phyloP scores from a whole-genome alignment of 192 early-diverging fungal genomes.

The Mortierella alpina region DNA sequence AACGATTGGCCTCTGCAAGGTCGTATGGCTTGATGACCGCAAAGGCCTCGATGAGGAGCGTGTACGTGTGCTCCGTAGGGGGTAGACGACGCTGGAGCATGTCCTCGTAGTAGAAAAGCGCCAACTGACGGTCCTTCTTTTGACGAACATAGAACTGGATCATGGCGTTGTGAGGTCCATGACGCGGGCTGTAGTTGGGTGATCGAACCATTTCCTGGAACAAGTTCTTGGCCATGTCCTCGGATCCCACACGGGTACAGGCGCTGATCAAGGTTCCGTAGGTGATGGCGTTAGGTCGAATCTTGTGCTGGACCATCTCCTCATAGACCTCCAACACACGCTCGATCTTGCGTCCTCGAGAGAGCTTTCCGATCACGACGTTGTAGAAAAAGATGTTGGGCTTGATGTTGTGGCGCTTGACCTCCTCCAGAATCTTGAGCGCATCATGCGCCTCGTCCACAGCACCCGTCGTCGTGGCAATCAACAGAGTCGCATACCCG shows the following conservation, averaged over 20 bases:
- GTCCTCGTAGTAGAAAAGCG: constrained; percentile 60
- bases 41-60: constrained; percentile 66
- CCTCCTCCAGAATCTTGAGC: constrained; percentile 65
- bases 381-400: constrained; percentile 70
- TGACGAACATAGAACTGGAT: constrained; percentile 73
- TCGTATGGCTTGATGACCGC: constrained; percentile 67
- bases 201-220: constrained; percentile 63
- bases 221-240: constrained; percentile 55
- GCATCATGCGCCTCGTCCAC: constrained; percentile 66
- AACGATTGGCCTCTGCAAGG: constrained; percentile 61
- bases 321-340: constrained; percentile 58
- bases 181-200: constrained; percentile 58
- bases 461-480: constrained; percentile 60
- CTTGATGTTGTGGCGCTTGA: constrained; percentile 62
- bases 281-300: constrained; percentile 63
- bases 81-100: constrained; percentile 54
- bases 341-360: constrained; percentile 66
- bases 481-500: constrained; percentile 63
- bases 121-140: constrained; percentile 57
- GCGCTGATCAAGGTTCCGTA: constrained; percentile 69
- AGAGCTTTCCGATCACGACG: constrained; percentile 70
- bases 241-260: constrained; percentile 50
- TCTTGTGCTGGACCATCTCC: constrained; percentile 62
- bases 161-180: constrained; percentile 70
- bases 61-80: constrained; percentile 66